Evolutionary conservation across 192 early-diverging fungal genomes (phyloP), one percentile per base, ranked within the genome.

Genomic region (Spizellomyces punctatus): DNA sequence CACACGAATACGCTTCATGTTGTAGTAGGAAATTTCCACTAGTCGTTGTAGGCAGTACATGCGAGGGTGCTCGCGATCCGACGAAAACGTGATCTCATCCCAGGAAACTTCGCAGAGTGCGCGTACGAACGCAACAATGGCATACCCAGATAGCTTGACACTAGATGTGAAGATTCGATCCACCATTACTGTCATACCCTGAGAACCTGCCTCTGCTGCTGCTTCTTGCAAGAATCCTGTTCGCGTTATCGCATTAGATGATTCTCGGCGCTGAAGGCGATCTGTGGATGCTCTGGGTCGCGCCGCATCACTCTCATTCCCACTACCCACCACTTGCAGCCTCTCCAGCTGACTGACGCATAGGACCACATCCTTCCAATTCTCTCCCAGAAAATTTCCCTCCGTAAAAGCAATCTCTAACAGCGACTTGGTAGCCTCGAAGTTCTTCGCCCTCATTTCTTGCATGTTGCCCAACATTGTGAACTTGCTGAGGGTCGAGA

Each of bases 11-110:
- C 96, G 92, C 47, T 89, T 89, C 96, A 98, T 98, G 82, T 98
- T 98, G 83, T 98, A 98, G 82, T 98, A 96, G 2, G 91, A 88
- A 45, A 98, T 95, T 72, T 98, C 96, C 2, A 98, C 95, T n/a
- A 98, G 84, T 61, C 94, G 90, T 67, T 94, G 94, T 64, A 98
- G 82, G 78, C 91, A 95, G 83, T 86, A 86, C 85, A 86, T 86
- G 5, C 79, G 43, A 19, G 82, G 83, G 36, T 81, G 80, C 58
- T 83, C 81, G 43, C 61, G 73, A 45, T 74, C 87, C 6, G 86
- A 89, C 12, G 88, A 81, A 42, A 71, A 74, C 0, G 77, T 72
- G 44, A 98, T 94, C 72, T 98, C 96, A 69, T 94, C 90, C 94
- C 92, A 95, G 10, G 94, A 95, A 1, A 91, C 90, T 21, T 86